Evolutionary conservation across 2,329 filamentous ascomycete genomes (phyloP), one percentile per base, ranked within the genome.

Genomic region (Fusarium avenaceum): DNA sequence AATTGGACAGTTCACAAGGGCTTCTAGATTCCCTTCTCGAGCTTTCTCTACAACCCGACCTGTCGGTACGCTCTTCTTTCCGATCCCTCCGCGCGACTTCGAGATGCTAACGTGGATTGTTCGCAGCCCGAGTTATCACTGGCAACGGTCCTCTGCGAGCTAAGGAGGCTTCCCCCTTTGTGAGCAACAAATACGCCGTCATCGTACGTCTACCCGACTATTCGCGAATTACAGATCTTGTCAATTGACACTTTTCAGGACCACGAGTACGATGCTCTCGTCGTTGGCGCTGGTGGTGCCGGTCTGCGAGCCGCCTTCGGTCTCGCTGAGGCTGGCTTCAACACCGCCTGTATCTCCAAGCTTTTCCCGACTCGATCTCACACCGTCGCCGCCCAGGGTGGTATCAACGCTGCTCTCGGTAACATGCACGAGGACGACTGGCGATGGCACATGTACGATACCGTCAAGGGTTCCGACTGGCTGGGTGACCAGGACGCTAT

Each of bases 371-470:
- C 92, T 52, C 86, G 92, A 85, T 91, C 87, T 79, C 92, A 96
- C 82, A 96, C 92, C 10, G 92, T 96, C 74, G 92, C 92, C 60
- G 89, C 89, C 40, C 89, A 91, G 81, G 92, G 92, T 78, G 92
- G 92, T 77, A 95, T 96, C 85, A 96, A 96, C 80, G 92, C 92
- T 57, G 92, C 92, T 51, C 86, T 96, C 57, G 92, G 92, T 77
- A 97, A 97, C 85, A 97, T 97, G 94, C 94, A 97, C 86, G 89
- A 95, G 85, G 94, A 97, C 77, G 94, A 97, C 84, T 97, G 94
- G 94, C 90, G 94, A 86, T 97, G 94, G 94, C 94, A 97, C 84
- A 97, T 97, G 94, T 97, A 97, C 86, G 94, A 97, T 81, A 97
- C 94, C 43, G 94, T 97, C 79, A 97, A 97, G 86, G 94, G 94